phyloP scores from a whole-genome alignment of 495 filamentous ascomycete species.

The Neurospora cerealis region DNA sequence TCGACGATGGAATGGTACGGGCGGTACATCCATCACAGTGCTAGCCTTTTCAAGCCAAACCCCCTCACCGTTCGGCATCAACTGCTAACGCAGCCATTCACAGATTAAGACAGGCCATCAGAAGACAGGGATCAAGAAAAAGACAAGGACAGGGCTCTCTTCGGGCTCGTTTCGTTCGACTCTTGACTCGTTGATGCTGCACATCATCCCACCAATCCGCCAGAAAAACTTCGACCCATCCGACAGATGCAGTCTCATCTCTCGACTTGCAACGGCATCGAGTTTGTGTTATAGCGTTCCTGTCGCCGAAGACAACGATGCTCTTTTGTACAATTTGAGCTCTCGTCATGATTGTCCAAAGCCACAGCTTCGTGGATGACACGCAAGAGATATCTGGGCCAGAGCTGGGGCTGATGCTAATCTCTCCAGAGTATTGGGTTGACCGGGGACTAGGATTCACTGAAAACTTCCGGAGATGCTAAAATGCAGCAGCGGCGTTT shows the following conservation, averaged over 20 bases:
- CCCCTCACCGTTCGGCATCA: conserved; percentile 16
- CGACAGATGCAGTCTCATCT: conserved; percentile 1
- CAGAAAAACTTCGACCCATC: conserved; percentile 2
- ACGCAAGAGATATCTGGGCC: neutral
- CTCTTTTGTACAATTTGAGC: neutral
- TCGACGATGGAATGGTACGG: conserved; percentile 10
- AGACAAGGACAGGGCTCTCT: conserved; percentile 9
- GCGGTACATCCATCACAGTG: conserved; percentile 15
- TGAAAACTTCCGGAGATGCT: neutral
- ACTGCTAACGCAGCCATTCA: conserved; percentile 11
- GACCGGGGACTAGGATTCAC: neutral
- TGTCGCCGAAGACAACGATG: neutral
- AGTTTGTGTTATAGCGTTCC: neutral
- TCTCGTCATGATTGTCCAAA: neutral
- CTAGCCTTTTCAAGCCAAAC: conserved; percentile 6
- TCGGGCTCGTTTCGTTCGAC: conserved; percentile 15
- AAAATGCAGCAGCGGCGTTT: neutral
- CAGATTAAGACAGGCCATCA: conserved; percentile 16
- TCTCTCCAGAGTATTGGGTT: neutral
- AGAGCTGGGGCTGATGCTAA: neutral
- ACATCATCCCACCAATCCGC: conserved; percentile 23
- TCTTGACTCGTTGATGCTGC: conserved; percentile 27
- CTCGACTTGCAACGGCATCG: neutral
- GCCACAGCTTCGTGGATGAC: neutral
- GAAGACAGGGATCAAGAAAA: conserved; percentile 8